These are phyloP conservation scores for Annulohypoxylon nitens DNA, from an alignment of 495 filamentous ascomycete species.

Conservation along the genomic window DNA sequence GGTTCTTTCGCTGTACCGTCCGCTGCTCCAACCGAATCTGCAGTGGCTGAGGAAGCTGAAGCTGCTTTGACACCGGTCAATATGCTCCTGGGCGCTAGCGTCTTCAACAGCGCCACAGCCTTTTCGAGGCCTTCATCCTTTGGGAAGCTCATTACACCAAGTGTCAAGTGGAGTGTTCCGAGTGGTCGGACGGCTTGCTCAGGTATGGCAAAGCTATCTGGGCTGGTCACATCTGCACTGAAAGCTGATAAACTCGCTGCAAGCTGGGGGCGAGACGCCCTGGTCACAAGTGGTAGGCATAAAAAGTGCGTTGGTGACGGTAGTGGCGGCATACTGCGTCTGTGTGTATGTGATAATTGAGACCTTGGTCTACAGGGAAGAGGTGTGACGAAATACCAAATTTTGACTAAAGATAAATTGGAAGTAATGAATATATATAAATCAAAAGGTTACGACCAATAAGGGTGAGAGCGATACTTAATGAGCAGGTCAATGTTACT, in stretches of 20 bases:
- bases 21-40: constrained; percentile 12
- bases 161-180: constrained; percentile 85
- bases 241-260: constrained; percentile 71
- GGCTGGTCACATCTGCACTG: constrained; percentile 63
- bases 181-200: constrained; percentile 78
- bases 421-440: background rate
- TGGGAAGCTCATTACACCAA: constrained; percentile 86
- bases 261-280: constrained; percentile 72
- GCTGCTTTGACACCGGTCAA: constrained; percentile 52
- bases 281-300: constrained; percentile 81
- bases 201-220: constrained; percentile 59
- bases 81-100: constrained; percentile 66
- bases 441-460: background rate
- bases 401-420: background rate
- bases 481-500: background rate
- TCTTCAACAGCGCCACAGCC: constrained; percentile 68
- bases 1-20: constrained; percentile 15
- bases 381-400: background rate
- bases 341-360: background rate
- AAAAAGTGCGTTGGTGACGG: constrained; percentile 84
- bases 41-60: constrained; percentile 13
- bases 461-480: background rate
- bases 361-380: background rate
- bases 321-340: constrained; percentile 48
- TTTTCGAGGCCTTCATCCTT: constrained; percentile 66